Percentiles rank a stretch among this genome's conserved stretches.
Conservation (phyloP, 805 yeast species). For the Saturnispora bothae region DNA sequence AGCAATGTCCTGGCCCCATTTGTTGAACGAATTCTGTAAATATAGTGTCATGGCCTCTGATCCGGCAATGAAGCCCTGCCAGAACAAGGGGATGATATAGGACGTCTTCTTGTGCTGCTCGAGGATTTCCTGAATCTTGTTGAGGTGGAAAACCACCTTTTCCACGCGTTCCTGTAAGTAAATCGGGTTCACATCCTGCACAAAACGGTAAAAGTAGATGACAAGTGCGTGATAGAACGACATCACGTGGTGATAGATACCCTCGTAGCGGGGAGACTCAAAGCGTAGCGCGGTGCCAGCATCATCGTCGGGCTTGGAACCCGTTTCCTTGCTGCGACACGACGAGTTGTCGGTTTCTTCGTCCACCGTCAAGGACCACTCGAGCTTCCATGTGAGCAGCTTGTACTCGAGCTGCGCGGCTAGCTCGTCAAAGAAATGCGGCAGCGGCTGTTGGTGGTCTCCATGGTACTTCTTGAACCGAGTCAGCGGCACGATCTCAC, state of each 20-base stretch:
- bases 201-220: constrained; percentile 61
- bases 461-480: constrained; percentile 49
- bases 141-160: constrained; percentile 51
- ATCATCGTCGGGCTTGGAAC: constrained; percentile 8
- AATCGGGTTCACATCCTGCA: constrained; percentile 43
- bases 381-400: constrained; percentile 57
- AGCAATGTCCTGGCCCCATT: constrained; percentile 62
- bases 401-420: constrained; percentile 37
- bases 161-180: constrained; percentile 53
- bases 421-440: constrained; percentile 25
- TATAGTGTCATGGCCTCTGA: constrained; percentile 56
- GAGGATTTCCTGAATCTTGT: constrained; percentile 48
- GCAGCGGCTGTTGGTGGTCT: constrained; percentile 26
- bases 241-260: constrained; percentile 68
- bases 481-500: constrained; percentile 59
- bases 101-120: constrained; percentile 36
- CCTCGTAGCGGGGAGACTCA: constrained; percentile 51
- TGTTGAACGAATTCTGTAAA: constrained; percentile 55
- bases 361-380: constrained; percentile 48
- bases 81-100: constrained; percentile 63
- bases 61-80: constrained; percentile 88
- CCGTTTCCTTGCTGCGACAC: neutral
- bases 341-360: constrained; percentile 17
- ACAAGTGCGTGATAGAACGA: constrained; percentile 66
- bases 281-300: constrained; percentile 21